phyloP scores from a whole-genome alignment of 2,329 filamentous ascomycete species.

The Chaetomiaceae sp. region DNA sequence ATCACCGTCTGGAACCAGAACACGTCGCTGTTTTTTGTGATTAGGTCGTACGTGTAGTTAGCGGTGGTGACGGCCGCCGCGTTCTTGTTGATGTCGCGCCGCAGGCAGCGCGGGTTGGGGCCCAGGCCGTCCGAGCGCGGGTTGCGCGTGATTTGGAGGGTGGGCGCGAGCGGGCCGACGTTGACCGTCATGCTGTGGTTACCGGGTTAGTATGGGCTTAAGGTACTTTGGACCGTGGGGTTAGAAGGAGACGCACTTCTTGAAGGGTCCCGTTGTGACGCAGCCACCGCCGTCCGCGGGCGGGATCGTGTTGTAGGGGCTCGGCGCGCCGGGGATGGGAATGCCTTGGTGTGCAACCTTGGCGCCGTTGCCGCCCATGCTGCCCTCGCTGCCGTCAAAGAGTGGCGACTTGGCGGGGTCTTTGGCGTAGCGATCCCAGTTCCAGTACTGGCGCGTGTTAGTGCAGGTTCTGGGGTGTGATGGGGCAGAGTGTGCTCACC shows the following conservation, averaged over 20 bases:
- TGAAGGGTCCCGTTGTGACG: conserved; percentile 31
- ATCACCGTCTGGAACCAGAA: conserved; percentile 26
- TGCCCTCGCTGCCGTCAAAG: conserved; percentile 44
- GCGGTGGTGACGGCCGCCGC: conserved; percentile 18
- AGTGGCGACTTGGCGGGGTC: conserved; percentile 40
- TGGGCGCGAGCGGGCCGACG: conserved; percentile 28
- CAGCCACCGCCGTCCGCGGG: conserved; percentile 31
- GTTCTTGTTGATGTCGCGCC: conserved; percentile 24
- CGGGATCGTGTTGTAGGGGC: conserved; percentile 24
- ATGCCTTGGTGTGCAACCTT: conserved; percentile 29
- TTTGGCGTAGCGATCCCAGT: conserved; percentile 41
- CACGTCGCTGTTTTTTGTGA: conserved; percentile 22
- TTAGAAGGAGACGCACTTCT: conserved; percentile 10
- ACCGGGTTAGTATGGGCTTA: background rate
- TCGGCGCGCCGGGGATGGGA: conserved; percentile 22
- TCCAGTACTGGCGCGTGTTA: conserved; percentile 32
- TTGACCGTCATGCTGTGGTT: conserved; percentile 29
- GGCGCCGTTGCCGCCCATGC: conserved; percentile 39
- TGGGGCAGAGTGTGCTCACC: conserved; percentile 16
- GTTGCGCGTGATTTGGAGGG: conserved; percentile 12
- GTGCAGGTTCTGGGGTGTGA: background rate
- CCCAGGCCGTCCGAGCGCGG: conserved; percentile 21
- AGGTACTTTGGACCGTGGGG: background rate
- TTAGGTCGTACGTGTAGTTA: conserved; percentile 20
- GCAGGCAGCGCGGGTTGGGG: conserved; percentile 24